phyloP scores from a whole-genome alignment of 257 asterid species.

The Solanum corneliomulleri region DNA sequence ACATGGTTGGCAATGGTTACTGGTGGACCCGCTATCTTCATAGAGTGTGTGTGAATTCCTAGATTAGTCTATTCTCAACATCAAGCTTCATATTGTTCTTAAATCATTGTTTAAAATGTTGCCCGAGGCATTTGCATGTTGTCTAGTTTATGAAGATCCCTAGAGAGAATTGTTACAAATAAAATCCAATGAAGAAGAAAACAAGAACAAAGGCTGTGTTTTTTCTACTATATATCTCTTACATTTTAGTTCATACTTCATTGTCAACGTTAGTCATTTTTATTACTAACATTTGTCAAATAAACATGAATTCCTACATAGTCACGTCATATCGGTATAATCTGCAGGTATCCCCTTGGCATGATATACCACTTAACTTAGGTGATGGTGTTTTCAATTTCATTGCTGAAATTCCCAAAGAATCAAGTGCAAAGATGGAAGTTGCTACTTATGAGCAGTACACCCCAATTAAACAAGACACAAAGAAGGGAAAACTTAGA shows the following conservation, averaged over 20 bases:
- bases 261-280: not conserved
- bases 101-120: not conserved
- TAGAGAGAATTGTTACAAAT: not conserved
- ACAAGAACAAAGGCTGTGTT: not conserved
- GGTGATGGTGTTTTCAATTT: constrained; percentile 79
- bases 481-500: constrained; percentile 91
- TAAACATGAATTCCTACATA: not conserved
- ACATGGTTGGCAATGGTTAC: not conserved
- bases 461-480: constrained; percentile 96
- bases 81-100: not conserved
- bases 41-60: not conserved
- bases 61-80: not conserved
- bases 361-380: constrained; percentile 69
- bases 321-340: not conserved
- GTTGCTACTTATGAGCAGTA: constrained; percentile 87
- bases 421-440: constrained; percentile 97
- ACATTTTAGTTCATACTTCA: not conserved
- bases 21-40: not conserved
- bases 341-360: constrained; percentile 95
- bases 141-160: not conserved
- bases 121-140: not conserved
- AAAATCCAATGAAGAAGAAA: not conserved
- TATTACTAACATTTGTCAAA: not conserved
- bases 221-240: not conserved
- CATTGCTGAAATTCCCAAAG: constrained; percentile 92